A percentile compares a stretch with the other conserved stretches of the same genome.
Conservation (phyloP, 768 basidiomycete species). For the Rhizopogon roseolus region DNA sequence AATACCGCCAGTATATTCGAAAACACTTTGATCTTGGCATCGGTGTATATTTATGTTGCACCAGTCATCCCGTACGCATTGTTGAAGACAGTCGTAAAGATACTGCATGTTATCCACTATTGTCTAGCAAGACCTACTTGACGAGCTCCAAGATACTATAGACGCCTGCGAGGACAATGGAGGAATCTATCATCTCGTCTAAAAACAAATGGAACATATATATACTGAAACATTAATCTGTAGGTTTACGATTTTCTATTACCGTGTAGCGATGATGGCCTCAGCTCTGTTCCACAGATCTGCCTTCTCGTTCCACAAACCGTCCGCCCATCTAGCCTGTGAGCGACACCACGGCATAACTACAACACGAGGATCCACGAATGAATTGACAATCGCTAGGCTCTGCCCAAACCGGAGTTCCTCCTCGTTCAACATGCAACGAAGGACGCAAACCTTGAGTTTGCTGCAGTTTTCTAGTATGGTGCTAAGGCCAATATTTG, state of each 20-base stretch:
- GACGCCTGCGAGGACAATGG: too few relatives aligned
- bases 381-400: background rate
- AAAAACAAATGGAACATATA: too few relatives aligned
- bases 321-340: background rate
- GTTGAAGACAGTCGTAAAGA: too few relatives aligned
- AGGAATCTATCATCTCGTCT: too few relatives aligned
- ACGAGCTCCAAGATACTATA: too few relatives aligned
- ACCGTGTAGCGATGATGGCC: background rate
- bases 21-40: too few relatives aligned
- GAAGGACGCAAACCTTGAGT: background rate
- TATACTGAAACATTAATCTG: too few relatives aligned
- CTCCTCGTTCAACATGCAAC: background rate
- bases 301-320: background rate
- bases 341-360: background rate
- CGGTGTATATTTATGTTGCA: too few relatives aligned
- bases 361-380: constrained; percentile 1
- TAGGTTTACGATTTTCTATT: background rate
- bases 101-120: too few relatives aligned
- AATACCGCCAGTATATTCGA: too few relatives aligned
- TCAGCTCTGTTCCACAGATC: background rate
- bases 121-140: too few relatives aligned
- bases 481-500: background rate
- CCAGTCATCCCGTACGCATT: too few relatives aligned
- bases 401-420: background rate
- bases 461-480: background rate